Conservation (phyloP, 805 yeast species). For the Hanseniaspora valbyensis region DNA sequence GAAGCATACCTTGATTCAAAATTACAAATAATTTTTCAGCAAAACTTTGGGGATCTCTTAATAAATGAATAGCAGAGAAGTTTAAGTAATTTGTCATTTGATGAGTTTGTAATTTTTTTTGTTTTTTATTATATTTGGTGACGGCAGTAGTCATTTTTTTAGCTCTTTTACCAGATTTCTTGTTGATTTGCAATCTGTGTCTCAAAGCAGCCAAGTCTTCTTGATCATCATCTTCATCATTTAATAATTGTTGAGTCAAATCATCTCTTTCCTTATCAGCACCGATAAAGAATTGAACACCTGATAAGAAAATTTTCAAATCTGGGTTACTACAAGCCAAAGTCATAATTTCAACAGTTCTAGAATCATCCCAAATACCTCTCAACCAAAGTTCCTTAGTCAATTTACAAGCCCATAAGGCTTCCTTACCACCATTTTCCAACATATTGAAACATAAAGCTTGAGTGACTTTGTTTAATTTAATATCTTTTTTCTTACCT, state of each 20-base stretch:
- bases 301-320: constrained; percentile 75
- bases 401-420: constrained; percentile 88
- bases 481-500: constrained; percentile 61
- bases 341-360: constrained; percentile 96
- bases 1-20: constrained; percentile 49
- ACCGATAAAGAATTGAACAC: constrained; percentile 82
- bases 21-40: constrained; percentile 62
- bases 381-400: constrained; percentile 96
- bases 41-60: constrained; percentile 96
- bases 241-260: constrained; percentile 69
- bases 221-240: constrained; percentile 55
- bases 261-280: constrained; percentile 77
- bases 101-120: constrained; percentile 45
- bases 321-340: constrained; percentile 81
- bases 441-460: constrained; percentile 79
- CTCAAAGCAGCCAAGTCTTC: constrained; percentile 61
- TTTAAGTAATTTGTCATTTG: constrained; percentile 44
- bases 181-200: constrained; percentile 75
- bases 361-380: constrained; percentile 94
- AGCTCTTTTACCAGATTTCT: constrained; percentile 67
- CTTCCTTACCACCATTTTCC: constrained; percentile 44
- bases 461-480: constrained; percentile 79
- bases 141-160: constrained; percentile 70
- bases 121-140: constrained; percentile 56
- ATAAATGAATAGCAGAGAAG: constrained; percentile 85